These are phyloP conservation scores for Rhododendron kiyosumense DNA, from an alignment of 148 eudicot genomes.

Conservation along the genomic window DNA sequence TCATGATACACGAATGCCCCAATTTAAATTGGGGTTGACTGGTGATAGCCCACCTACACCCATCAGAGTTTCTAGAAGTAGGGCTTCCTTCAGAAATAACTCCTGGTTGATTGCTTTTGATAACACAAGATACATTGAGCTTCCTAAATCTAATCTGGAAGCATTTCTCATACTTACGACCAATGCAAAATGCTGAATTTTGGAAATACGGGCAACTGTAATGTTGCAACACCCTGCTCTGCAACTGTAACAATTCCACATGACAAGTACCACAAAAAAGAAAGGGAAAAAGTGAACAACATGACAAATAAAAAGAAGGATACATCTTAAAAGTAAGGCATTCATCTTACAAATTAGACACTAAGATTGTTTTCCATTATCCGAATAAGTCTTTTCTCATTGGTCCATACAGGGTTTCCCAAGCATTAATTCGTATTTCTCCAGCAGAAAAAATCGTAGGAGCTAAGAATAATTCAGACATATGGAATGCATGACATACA, in stretches of 20 bases:
- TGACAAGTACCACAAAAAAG: background rate
- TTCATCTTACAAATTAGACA: background rate
- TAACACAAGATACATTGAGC: slow-evolving; percentile 27
- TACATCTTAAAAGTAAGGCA: background rate
- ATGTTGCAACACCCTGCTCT: slow-evolving; percentile 31
- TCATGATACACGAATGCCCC: slow-evolving; percentile 23
- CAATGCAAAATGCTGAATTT: slow-evolving; percentile 16
- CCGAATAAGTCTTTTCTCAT: background rate
- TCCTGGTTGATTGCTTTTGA: slow-evolving; percentile 22
- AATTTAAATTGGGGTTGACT: slow-evolving; percentile 22
- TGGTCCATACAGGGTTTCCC: background rate
- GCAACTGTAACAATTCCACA: slow-evolving; percentile 31
- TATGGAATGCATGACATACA: background rate
- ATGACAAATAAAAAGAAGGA: background rate
- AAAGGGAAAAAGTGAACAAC: background rate
- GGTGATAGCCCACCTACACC: slow-evolving; percentile 22
- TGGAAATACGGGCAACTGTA: slow-evolving; percentile 19
- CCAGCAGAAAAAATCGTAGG: background rate
- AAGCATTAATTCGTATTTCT: background rate
- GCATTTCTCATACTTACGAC: slow-evolving; percentile 26
- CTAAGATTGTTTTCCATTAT: background rate
- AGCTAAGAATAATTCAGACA: background rate
- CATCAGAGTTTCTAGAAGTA: slow-evolving; percentile 24
- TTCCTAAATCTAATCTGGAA: slow-evolving; percentile 31
- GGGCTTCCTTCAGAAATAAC: slow-evolving; percentile 19